Percentiles rank a stretch among this genome's conserved stretches.
Conservation (phyloP, 2,329 filamentous ascomycete genomes). For the Apiospora phragmitis region DNA sequence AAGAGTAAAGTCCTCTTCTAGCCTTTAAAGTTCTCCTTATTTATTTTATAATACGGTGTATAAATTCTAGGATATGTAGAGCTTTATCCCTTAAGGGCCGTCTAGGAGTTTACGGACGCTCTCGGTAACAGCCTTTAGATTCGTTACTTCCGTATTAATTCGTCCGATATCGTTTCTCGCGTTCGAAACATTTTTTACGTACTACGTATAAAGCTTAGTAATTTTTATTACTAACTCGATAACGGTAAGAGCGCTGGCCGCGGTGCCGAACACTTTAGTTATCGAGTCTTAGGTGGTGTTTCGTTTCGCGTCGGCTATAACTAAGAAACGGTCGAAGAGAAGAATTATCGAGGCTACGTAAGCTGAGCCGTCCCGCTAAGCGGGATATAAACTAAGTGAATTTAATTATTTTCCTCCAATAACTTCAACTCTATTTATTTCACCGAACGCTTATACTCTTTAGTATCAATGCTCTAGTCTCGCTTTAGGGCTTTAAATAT, state of each 20-base stretch:
- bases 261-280: constrained; percentile 30
- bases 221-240: constrained; percentile 39
- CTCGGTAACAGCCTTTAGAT: constrained; percentile 28
- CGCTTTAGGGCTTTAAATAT: too few species aligned
- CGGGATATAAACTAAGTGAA: neutral
- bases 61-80: constrained; percentile 28
- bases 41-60: constrained; percentile 20
- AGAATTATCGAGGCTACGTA: neutral
- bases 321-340: neutral
- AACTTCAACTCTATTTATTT: neutral
- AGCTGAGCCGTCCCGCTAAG: neutral
- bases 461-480: neutral
- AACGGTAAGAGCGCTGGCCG: constrained; percentile 38
- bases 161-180: constrained; percentile 33
- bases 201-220: constrained; percentile 33
- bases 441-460: neutral
- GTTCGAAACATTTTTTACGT: constrained; percentile 33
- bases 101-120: constrained; percentile 28
- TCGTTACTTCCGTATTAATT: too few species aligned
- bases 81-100: constrained; percentile 25
- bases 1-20: constrained; percentile 27
- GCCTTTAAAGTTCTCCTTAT: constrained; percentile 21
- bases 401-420: neutral
- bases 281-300: neutral
- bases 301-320: neutral